These are phyloP conservation scores for Vitis labrusca DNA, from an alignment of 164 flowering plant species.

Conservation along the genomic window DNA sequence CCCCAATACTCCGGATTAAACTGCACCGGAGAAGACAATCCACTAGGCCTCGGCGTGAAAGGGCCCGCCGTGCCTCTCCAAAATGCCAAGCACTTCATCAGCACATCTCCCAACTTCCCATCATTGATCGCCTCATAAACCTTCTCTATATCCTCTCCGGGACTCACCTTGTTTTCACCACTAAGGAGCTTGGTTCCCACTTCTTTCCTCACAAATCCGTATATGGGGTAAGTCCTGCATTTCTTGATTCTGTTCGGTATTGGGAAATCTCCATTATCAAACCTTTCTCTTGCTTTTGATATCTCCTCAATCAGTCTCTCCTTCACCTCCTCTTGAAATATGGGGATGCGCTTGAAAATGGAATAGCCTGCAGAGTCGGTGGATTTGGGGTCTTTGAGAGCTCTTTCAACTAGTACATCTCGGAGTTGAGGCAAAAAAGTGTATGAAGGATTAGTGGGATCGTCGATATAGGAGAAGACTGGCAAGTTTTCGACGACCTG, in stretches of 20 bases:
- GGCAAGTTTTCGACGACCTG: conserved; percentile 43
- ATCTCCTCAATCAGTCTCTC: conserved; percentile 27
- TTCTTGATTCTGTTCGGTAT: conserved; percentile 39
- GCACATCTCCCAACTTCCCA: conserved; percentile 39
- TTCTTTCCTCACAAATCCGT: conserved; percentile 38
- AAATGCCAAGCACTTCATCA: conserved; percentile 34
- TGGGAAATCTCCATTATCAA: conserved; percentile 33
- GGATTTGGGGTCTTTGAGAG: conserved; percentile 18
- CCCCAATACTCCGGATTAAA: neutral
- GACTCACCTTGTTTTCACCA: conserved; percentile 45
- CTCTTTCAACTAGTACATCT: conserved; percentile 39
- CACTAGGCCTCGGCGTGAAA: neutral
- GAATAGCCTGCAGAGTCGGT: conserved; percentile 16
- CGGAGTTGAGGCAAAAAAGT: conserved; percentile 33
- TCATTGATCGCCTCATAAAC: conserved; percentile 42
- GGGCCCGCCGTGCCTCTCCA: conserved; percentile 28
- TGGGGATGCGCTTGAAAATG: conserved; percentile 42
- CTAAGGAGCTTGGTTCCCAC: conserved; percentile 44
- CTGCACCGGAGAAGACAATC: neutral
- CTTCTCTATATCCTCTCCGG: conserved; percentile 56
- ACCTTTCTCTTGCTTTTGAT: conserved; percentile 33
- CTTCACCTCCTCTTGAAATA: conserved; percentile 38
- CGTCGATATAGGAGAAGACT: conserved; percentile 48
- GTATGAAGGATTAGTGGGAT: conserved; percentile 43
- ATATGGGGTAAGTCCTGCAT: conserved; percentile 50